A percentile compares a stretch with the other conserved stretches of the same genome.
These are phyloP conservation scores for Carex sylvatica DNA, from an alignment of 202 grass and related monocot genomes.

Conservation along the genomic window DNA sequence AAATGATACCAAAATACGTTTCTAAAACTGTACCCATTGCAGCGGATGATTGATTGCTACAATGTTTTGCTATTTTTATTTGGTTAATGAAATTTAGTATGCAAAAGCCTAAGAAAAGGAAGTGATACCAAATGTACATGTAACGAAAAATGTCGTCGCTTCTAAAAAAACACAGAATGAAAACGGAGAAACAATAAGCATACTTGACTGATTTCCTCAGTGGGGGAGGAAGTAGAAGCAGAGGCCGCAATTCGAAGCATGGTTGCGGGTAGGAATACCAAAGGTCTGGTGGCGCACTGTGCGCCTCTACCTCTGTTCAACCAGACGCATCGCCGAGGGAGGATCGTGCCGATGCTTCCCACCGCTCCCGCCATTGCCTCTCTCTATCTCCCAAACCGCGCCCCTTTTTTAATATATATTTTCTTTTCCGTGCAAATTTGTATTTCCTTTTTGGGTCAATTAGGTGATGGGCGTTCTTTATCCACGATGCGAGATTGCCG, in stretches of 20 bases:
- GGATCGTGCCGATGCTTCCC: slow-evolving; percentile 5
- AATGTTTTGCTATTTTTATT: too few species aligned
- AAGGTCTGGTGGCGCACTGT: background rate
- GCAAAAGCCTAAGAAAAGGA: too few species aligned
- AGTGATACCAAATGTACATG: background rate
- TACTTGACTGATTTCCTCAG: background rate
- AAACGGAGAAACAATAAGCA: background rate
- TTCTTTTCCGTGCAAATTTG: background rate
- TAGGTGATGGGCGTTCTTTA: background rate
- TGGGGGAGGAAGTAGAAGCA: background rate
- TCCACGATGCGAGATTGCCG: background rate
- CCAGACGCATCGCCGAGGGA: background rate
- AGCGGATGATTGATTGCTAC: too few species aligned
- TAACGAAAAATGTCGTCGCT: background rate
- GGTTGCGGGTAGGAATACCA: background rate
- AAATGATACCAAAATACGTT: background rate
- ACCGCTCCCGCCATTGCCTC: slow-evolving; percentile 27
- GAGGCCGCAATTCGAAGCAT: slow-evolving; percentile 3
- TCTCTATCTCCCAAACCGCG: background rate
- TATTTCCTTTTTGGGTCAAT: background rate
- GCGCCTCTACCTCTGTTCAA: background rate
- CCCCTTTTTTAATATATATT: background rate
- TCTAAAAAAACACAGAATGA: background rate
- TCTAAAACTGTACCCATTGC: too few species aligned
- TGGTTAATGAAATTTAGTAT: too few species aligned